Percentiles rank a stretch among this genome's conserved stretches.
phyloP scores from a whole-genome alignment of 257 asterid species.

The Craterostigma plantagineum region DNA sequence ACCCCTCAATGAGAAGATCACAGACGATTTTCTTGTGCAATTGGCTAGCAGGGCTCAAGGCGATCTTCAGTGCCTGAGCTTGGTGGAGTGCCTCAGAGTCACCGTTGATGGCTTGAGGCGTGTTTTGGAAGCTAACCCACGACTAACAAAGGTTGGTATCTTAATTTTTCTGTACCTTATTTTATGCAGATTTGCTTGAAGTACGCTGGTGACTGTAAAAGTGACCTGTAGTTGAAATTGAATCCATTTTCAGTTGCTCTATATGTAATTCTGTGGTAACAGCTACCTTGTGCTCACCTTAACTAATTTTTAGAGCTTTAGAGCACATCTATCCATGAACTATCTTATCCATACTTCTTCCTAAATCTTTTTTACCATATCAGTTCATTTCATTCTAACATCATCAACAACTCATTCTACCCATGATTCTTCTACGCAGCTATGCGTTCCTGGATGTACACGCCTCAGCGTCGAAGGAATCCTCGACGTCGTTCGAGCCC shows the following conservation, averaged over 20 bases:
- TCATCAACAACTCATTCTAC: too few relatives aligned
- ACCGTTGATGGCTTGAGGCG: conserved; percentile 38
- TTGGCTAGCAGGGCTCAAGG: conserved; percentile 40
- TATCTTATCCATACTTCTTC: too few relatives aligned
- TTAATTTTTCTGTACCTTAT: not conserved
- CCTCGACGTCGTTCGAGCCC: conserved; percentile 20
- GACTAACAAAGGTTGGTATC: conserved; percentile 35
- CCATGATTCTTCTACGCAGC: conserved; percentile 14
- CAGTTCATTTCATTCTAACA: too few relatives aligned
- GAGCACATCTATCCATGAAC: too few relatives aligned
- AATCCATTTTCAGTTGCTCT: too few relatives aligned
- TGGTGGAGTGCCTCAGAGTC: conserved; percentile 36
- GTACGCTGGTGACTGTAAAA: too few relatives aligned
- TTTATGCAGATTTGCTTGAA: too few relatives aligned
- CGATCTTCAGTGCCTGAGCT: conserved; percentile 27
- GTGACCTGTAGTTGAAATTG: too few relatives aligned
- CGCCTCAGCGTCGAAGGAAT: conserved; percentile 34
- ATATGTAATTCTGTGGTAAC: too few relatives aligned
- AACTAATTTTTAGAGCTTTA: too few relatives aligned
- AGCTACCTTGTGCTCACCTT: too few relatives aligned
- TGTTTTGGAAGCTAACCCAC: conserved; percentile 36
- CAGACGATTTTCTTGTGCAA: conserved; percentile 29
- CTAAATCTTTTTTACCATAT: too few relatives aligned
- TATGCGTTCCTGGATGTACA: conserved; percentile 58
- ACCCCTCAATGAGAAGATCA: conserved; percentile 37